Evolutionary conservation across 345 rosid species (phyloP).

Genomic region (Populus nigra): DNA sequence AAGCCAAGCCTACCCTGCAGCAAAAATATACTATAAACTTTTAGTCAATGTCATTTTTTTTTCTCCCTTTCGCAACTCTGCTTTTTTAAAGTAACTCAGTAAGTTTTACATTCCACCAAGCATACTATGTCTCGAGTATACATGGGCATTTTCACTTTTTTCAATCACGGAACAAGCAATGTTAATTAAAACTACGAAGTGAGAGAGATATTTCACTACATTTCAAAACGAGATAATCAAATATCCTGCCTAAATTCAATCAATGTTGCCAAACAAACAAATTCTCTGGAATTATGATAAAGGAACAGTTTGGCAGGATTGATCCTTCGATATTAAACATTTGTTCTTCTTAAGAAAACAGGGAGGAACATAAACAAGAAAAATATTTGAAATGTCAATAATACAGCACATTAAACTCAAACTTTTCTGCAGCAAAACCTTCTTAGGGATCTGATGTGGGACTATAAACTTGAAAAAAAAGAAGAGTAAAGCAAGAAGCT

Average conservation of each 20-base stretch:
- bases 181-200: not conserved
- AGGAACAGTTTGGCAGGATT: not conserved
- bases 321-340: not conserved
- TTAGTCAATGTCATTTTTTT: not conserved
- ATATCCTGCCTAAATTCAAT: not conserved
- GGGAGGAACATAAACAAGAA: not conserved
- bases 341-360: not conserved
- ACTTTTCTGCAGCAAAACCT: not conserved
- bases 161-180: constrained; percentile 8
- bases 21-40: constrained; percentile 9
- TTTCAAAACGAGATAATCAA: not conserved
- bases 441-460: not conserved
- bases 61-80: not conserved
- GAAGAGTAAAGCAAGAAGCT: not conserved
- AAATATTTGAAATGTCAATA: not conserved
- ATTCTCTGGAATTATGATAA: not conserved
- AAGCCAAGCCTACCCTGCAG: constrained; percentile 29
- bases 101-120: not conserved
- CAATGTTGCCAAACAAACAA: not conserved
- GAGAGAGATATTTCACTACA: constrained; percentile 8
- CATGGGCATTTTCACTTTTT: constrained; percentile 6
- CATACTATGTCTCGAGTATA: constrained; percentile 14
- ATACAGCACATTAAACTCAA: not conserved
- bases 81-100: not conserved
- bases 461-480: not conserved